Evolutionary conservation across 176 grass and related monocot species (phyloP), one percentile per base, ranked within the genome.

Genomic region (Carex pumila): DNA sequence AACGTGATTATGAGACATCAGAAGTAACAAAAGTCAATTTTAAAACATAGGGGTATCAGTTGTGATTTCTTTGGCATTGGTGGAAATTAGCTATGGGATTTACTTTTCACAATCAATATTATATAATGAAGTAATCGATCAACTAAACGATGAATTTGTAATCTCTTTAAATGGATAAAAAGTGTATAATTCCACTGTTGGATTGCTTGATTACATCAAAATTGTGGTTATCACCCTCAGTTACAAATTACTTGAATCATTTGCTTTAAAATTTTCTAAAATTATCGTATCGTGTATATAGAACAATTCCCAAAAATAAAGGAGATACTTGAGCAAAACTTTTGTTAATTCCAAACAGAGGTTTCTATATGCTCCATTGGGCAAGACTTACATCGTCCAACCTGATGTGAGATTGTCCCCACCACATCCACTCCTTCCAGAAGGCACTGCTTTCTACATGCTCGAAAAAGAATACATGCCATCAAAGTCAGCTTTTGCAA

Each of bases 311-410:
- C 56, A 59, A 6, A n/a, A 59, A n/a, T 4, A 57, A 59, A 59
- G 17, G 56, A 59, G 15, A 59, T 59, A 17, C 19, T 60, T 60
- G 57, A 7, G 17, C 5, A 25, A 25, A 25, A 25, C 1, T 45
- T 74, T 32, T 56, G 12, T 77, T 56, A 17, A 30, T 56, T 62
- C 29, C 52, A 21, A 63, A 59, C 88, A 96, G 87, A 91, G 56
- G 70, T 83, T 90, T 70, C 88, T 99, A 7, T 99, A 99, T 88
- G 87, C 90, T 85, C 97, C 97, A 17, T 82, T 99, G 62, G 97
- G 97, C 61, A 54, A 89, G 31, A 92, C 87, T 9, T 99, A 99
- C 88, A 94, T 99, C 83, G 80, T 99, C 79, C 97, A 99, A 79
- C 93, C 97, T 3, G 93, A 92, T 59, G 34, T 77, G 53, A 76